Evolutionary conservation across 805 yeast genomes (phyloP), one percentile per base, ranked within the genome.

Genomic region (Danielozyma ontarioensis): DNA sequence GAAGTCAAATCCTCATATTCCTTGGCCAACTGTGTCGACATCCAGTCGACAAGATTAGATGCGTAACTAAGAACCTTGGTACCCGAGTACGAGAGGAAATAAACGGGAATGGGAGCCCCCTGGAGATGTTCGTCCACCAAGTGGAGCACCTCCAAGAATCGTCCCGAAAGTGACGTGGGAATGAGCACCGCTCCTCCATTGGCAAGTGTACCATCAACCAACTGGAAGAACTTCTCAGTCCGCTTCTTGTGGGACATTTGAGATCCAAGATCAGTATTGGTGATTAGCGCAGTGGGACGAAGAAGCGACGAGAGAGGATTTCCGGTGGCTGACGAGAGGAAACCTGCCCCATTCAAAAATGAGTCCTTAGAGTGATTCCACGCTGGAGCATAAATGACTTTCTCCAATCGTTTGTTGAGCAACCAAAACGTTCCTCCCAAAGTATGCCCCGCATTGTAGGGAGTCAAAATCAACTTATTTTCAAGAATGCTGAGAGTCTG

Each of bases 341-440:
- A 56, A 15, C 70, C 69, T 3, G 93, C 83, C 18, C 88, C 80
- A 41, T 81, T 83, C 33, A 93, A 60, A 45, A 88, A 88, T 0
- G 85, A 73, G 51, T 90, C 97, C 43, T 78, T 79, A 1, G 97
- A 80, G 53, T 93, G 97, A 55, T 89, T 90, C 97, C 97, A 93
- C 28, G 83, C 78, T 2, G 93, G 88, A 0, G 96, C 95, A 55
- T 87, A 86, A 2, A 90, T 65, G n/a, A 89, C 63, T 41, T 81
- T 81, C 44, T 90, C 97, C 13, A 80, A 74, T 40, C 82, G 78
- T 35, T 80, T 79, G 28, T 74, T 71, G 8, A 90, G 55, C 24
- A 80, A 64, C 97, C 97, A 89, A 29, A 89, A 76, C 0, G 95
- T 78, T 11, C 98, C 97, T 40, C 99, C 99, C 18, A 93, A 68